Percentiles rank a stretch among this genome's conserved stretches.
phyloP scores from a whole-genome alignment of 2,329 filamentous ascomycete species.

The Xylaria sp. region DNA sequence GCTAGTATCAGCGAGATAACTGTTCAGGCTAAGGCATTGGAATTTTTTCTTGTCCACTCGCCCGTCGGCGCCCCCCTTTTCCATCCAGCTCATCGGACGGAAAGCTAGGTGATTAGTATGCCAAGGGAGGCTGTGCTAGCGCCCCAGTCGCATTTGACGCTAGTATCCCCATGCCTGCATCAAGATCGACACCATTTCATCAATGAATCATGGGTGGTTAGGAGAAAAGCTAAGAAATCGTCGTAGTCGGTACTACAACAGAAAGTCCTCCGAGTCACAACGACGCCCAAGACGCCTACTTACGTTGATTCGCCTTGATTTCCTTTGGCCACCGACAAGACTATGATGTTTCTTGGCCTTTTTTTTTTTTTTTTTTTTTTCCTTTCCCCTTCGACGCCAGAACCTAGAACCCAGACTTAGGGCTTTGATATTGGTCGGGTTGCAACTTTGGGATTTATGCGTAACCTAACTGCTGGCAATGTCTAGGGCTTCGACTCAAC shows the following conservation, averaged over 20 bases:
- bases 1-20: not conserved
- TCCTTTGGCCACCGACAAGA: not conserved
- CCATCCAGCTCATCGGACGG: slow-evolving; percentile 12
- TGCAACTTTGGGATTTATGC: slow-evolving; percentile 11
- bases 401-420: not conserved
- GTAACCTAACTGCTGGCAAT: not conserved
- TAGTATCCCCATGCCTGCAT: slow-evolving; percentile 20
- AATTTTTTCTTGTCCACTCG: not conserved
- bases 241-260: not conserved
- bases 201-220: slow-evolving; percentile 21
- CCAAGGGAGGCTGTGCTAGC: slow-evolving; percentile 46
- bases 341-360: slow-evolving; percentile 9
- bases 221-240: slow-evolving; percentile 9
- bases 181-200: slow-evolving; percentile 23
- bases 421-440: not conserved
- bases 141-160: slow-evolving; percentile 16
- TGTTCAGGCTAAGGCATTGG: not conserved
- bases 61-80: slow-evolving; percentile 26
- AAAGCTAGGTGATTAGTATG: slow-evolving; percentile 31
- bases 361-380: not conserved
- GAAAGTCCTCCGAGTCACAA: not conserved
- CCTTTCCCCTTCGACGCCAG: not conserved
- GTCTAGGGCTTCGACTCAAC: not conserved
- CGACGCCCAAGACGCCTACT: not conserved
- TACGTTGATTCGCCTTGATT: not conserved